Evolutionary conservation across 2,329 filamentous ascomycete species (phyloP), one percentile per base, ranked within the genome.

Genomic region (Curvularia lunata): DNA sequence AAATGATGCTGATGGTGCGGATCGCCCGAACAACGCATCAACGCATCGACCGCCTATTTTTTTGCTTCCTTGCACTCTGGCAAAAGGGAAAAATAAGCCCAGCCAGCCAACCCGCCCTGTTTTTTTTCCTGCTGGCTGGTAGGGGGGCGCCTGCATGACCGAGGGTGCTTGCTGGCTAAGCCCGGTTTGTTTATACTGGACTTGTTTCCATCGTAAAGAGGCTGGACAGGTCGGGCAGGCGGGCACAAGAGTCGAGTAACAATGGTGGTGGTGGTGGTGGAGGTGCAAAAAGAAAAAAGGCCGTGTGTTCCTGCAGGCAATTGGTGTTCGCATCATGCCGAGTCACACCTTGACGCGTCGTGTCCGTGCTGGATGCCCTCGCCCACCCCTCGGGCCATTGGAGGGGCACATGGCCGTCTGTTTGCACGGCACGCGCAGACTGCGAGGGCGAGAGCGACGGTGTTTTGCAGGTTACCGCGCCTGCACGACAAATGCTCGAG

Each of bases 251-350:
- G 32, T 5, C 32, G 5, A n/a, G 3, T 32, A 5, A 3, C 4
- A n/a, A 16, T 9, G 13, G 16, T 48, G 16, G 19, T 23, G 12
- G 34, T 8, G 10, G 23, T 12, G 4, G 3, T 8, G 10, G 23
- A 5, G 4, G 3, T n/a, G 21, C 46, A 38, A 12, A 48, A 27
- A 50, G 45, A 30, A 30, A 30, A 55, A 55, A 53, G 55, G 18
- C 37, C 48, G 32, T 47, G 46, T 56, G 58, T 63, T 50, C 50
- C 58, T 65, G 62, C 58, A 63, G 56, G 49, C 65, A 48, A 59
- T 65, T 58, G 56, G 62, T 40, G 61, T 65, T 58, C 62, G 60
- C 59, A 65, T 65, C 49, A 63, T 58, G 56, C 58, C 61, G 62
- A 67, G 63, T 62, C 55, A 52, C 57, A 58, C 46, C 41, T 58